phyloP scores from a whole-genome alignment of 257 asterid genomes.

The Solanum ossicruentum region DNA sequence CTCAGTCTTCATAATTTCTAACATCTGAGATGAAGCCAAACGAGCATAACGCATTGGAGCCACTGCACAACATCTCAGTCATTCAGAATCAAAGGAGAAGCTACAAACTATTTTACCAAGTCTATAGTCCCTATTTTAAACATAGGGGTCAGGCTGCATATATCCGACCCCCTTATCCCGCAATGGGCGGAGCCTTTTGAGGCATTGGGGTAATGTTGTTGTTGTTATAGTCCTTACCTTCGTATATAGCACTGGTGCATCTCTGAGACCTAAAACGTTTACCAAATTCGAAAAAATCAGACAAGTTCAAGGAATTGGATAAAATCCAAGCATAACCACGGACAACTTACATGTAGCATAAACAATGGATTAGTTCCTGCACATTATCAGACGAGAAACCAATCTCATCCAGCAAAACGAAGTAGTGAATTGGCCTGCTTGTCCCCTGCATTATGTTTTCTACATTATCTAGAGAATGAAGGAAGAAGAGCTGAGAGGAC shows the following conservation, averaged over 20 bases:
- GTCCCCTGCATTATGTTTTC: conserved; percentile 28
- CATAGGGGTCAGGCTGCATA: no score
- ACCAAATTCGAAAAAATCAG: background rate
- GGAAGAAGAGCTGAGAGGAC: background rate
- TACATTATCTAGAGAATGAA: background rate
- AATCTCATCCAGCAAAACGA: conserved; percentile 31
- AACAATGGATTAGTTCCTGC: conserved; percentile 29
- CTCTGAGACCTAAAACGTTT: conserved; percentile 27
- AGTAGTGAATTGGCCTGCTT: conserved; percentile 34
- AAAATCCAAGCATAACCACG: background rate
- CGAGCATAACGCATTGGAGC: conserved; percentile 40
- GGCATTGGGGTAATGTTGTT: no score
- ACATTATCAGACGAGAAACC: conserved; percentile 35
- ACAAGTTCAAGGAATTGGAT: background rate
- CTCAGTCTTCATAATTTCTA: conserved; percentile 10
- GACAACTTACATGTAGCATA: conserved; percentile 23
- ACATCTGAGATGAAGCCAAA: conserved; percentile 29
- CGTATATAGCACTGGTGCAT: conserved; percentile 32
- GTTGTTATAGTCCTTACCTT: conserved; percentile 35
- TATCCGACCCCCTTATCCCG: no score
- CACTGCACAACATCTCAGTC: conserved; percentile 12
- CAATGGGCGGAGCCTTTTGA: no score
- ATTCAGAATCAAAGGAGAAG: background rate
- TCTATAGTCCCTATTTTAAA: background rate
- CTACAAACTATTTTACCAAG: background rate